Evolutionary conservation across 78 protist species (phyloP), one percentile per base, ranked within the genome.

Genomic region (Dictyostelium brefeldianum): DNA sequence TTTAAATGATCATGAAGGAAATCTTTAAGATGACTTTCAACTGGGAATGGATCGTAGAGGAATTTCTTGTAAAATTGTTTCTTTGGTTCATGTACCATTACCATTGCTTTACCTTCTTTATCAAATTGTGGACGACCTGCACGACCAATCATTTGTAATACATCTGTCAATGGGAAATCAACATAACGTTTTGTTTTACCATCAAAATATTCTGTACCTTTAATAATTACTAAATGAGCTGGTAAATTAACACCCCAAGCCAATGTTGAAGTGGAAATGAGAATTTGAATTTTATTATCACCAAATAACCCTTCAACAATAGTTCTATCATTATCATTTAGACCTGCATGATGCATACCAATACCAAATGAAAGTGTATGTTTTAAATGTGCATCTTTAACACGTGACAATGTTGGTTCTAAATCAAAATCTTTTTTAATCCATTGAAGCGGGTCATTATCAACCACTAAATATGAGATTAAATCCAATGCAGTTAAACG

Each of bases 191-290:
- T 80, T 43, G 90, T 81, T 51, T 78, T 70, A 18, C 89, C 95
- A 67, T 94, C 94, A 71, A 81, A 95, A 78, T 81, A 97, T 78
- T 97, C 98, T 10, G 99, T 98, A 14, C 99, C 99, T 83, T 99
- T 99, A 69, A 99, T 82, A 47, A 99, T 91, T 80, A 99, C 99
- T 15, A 98, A 80, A 78, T 99, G 99, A 4, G 99, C 99, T 0
- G 99, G 99, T 22, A 98, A 75, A 95, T 99, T 99, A 78, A 99
- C 99, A 54, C 99, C 99, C 99, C 99, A 99, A 17, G 99, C 99
- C 50, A 99, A 94, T 10, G 99, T 99, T 29, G 98, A 65, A 1
- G 99, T 99, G 10, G 99, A 98, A 31, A 98, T 97, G 47, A 99
- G 98, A 2, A 99, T 94, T 64, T 97, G 98, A 31, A 99, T 69